Evolutionary conservation across 495 filamentous ascomycete genomes (phyloP), one percentile per base, ranked within the genome.

Genomic region (Cercophora sp.): DNA sequence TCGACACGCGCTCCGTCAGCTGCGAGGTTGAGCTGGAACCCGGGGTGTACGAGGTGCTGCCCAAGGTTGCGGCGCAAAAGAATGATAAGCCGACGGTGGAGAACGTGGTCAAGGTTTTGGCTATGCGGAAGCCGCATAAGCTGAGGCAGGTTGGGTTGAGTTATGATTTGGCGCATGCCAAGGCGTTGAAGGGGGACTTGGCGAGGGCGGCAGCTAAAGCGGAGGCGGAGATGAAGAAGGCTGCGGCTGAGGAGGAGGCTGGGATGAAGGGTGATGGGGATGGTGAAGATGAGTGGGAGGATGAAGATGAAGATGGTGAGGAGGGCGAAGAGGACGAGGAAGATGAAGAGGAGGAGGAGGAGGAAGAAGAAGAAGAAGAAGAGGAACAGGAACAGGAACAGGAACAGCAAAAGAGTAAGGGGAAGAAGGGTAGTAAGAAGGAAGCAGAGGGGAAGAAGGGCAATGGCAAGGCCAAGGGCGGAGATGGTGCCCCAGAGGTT

Each of bases 21-120:
- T 80, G 80, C 24, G 87, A 89, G 54, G 71, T 88, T 31, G 70
- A 83, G 29, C 79, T 89, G 15, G 84, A 88, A 24, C 75, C 85
- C 0, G 87, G 86, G 13, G 78, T 71, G 29, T 89, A 90, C 64
- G 77, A 76, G 13, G 74, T 90, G 10, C 63, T 88, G 2, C 79
- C 87, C 66, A 87, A 86, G 59, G 72, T 89, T 57, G 85, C 79
- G 2, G 85, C 85, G 8, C 77, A 70, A 37, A 73, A 81, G 40
- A 51, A 69, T 43, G 42, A 59, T n/a, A 54, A 59, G 1, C 61
- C 64, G 9, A 70, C 75, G 1, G 78, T 81, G 0, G 81, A 85
- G 55, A 72, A 82, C 2, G 73, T 77, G 6, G 77, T 87, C 8
- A 70, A 71, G 19, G 62, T 69, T 1, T 72, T 74, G 15, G 84